A percentile compares a stretch with the other conserved stretches of the same genome.
These are phyloP conservation scores for Plasmodium cynomolgi DNA, from an alignment of 169 alveolate species.

Conservation along the genomic window DNA sequence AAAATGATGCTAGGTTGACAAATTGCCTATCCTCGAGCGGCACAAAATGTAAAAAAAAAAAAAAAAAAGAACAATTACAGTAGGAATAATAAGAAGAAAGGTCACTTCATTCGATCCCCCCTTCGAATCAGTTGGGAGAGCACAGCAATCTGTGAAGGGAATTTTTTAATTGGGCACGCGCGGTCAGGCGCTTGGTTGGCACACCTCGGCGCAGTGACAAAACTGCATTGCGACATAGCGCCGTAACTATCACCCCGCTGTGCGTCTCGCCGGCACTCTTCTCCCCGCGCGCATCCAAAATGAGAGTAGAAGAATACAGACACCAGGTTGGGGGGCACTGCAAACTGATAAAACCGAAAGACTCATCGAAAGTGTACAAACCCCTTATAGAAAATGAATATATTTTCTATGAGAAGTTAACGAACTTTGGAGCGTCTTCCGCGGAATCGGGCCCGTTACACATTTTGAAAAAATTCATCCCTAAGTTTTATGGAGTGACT, in stretches of 20 bases:
- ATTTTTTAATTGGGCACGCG: neutral
- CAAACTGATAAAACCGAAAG: constrained; percentile 79
- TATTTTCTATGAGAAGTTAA: constrained; percentile 77
- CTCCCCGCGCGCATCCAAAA: constrained; percentile 1
- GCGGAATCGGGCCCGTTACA: constrained; percentile 82
- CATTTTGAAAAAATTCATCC: constrained; percentile 79
- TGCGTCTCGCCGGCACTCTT: neutral
- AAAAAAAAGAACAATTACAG: neutral
- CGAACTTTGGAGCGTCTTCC: constrained; percentile 74
- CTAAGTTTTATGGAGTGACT: constrained; percentile 80
- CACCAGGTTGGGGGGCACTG: constrained; percentile 86
- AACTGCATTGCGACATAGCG: neutral
- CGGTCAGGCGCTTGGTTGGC: neutral
- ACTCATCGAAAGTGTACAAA: constrained; percentile 80
- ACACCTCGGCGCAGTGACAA: neutral
- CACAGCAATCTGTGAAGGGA: neutral
- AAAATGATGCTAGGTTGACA: neutral
- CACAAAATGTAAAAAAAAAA: neutral
- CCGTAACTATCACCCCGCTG: neutral
- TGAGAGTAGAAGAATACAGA: constrained; percentile 79
- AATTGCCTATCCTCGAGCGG: neutral
- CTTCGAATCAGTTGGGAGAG: neutral
- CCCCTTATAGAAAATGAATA: constrained; percentile 81
- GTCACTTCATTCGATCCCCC: neutral
- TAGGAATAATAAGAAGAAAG: neutral